Evolutionary conservation across 1,284 basidiomycete genomes (phyloP), one percentile per base, ranked within the genome.

Genomic region (Leccinum cinnamomeum): DNA sequence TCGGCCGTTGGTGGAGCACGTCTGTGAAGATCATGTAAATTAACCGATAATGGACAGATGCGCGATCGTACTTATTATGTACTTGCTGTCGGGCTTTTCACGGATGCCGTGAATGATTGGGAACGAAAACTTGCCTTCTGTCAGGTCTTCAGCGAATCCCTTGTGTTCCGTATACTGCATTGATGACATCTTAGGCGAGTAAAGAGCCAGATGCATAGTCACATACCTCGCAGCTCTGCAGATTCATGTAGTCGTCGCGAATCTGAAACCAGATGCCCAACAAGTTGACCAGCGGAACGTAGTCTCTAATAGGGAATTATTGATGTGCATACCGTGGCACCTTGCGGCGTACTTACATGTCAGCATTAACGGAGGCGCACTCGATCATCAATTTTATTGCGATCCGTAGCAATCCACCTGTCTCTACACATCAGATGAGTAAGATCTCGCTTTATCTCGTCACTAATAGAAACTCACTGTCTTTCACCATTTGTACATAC

Each of bases 361-460:
- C 72, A 65, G 80, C 63, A 69, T 86, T 83, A 64, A 78, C 81
- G 0, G 87, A 87, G 5, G 85, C 81, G 64, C 89, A 92, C 0
- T 92, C 93, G 89, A 95, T 94, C 94, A 99, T 97, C 30, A 99
- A 84, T 76, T 95, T 97, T 70, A 98, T 87, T 0, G 92, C 94
- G 56, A 98, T 88, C 14, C 97, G 83, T 67, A 99, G 88, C 3
- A 99, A 81, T 2, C 97, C 97, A 1, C 97, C 96, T 0, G 97
- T 98, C 77, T 99, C 97, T 97, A 71, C 14, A 60, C 59, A 46
- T 30, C 28, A 50, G 53, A 37, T 64, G 30, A 64, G 56, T n/a
- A 30, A 8, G 2, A 2, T 46, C 14, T 50, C 5, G 18, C 11
- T 16, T 53, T 14, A 23, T n/a, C 41, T 58, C n/a, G 51, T 48